A percentile compares a stretch with the other conserved stretches of the same genome.
Conservation (phyloP, 2,329 filamentous ascomycete species). For the Didymella glomerata region DNA sequence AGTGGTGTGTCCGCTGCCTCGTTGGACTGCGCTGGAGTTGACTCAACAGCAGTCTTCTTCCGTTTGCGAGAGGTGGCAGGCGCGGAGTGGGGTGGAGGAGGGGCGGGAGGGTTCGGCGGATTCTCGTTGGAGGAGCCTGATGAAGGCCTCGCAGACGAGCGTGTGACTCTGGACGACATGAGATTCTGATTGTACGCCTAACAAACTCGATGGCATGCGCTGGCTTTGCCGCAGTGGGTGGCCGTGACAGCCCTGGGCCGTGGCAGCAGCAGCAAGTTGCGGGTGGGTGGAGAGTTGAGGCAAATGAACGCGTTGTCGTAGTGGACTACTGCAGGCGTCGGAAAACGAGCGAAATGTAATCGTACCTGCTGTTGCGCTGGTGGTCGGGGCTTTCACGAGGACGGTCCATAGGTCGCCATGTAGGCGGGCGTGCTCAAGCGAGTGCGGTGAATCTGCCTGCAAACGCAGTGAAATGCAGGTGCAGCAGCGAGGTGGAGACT, state of each 20-base stretch:
- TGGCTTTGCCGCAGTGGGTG: conserved; percentile 39
- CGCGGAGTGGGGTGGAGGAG: conserved; percentile 54
- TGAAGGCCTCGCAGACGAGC: conserved; percentile 91
- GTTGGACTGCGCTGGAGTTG: conserved; percentile 59
- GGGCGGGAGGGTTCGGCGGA: conserved; percentile 52
- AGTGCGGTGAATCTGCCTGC: conserved; percentile 35
- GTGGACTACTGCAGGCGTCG: conserved; percentile 23
- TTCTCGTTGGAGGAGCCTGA: conserved; percentile 63
- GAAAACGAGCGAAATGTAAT: conserved; percentile 30
- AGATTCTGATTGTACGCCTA: conserved; percentile 61
- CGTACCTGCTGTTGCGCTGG: conserved; percentile 36
- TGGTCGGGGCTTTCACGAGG: conserved; percentile 38
- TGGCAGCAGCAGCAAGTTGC: conserved; percentile 34
- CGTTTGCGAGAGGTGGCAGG: conserved; percentile 73
- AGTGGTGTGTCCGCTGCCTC: conserved; percentile 43
- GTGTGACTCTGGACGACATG: conserved; percentile 97
- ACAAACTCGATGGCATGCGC: conserved; percentile 39
- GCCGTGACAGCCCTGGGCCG: conserved; percentile 42
- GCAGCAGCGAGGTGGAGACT: conserved; percentile 8
- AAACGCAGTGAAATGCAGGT: conserved; percentile 30
- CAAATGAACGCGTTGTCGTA: conserved; percentile 19
- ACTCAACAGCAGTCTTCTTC: conserved; percentile 67
- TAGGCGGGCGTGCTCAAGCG: conserved; percentile 46
- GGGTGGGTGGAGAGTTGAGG: conserved; percentile 23
- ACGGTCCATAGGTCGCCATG: conserved; percentile 50